Evolutionary conservation across 768 basidiomycete species (phyloP).

Genomic region (Amanita rubescens): DNA sequence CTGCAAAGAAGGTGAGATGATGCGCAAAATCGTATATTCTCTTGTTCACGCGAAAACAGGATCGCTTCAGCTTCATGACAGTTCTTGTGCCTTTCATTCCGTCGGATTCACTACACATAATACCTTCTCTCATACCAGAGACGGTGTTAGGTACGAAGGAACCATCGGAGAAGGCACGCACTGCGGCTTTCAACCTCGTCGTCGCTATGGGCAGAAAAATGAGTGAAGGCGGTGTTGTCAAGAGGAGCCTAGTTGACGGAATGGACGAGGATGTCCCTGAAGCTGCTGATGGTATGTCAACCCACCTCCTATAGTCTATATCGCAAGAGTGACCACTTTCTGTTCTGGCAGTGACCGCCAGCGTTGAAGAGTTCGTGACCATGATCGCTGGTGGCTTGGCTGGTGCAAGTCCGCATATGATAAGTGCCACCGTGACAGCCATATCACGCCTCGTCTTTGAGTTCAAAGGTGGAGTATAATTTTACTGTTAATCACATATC

Average conservation of each 20-base stretch:
- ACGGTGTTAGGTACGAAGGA: conserved; percentile 95
- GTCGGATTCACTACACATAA: conserved; percentile 65
- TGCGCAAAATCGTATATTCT: background rate
- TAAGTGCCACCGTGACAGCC: conserved; percentile 93
- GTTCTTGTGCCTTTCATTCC: conserved; percentile 64
- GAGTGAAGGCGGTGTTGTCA: conserved; percentile 78
- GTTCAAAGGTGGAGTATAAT: conserved; percentile 64
- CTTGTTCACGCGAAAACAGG: conserved; percentile 33
- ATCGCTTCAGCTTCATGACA: conserved; percentile 73
- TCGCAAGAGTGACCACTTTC: background rate
- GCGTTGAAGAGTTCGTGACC: conserved; percentile 86
- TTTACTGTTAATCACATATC: background rate
- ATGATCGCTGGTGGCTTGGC: conserved; percentile 96
- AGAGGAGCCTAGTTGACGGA: conserved; percentile 66
- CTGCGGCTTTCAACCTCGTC: conserved; percentile 84
- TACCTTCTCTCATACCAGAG: conserved; percentile 88
- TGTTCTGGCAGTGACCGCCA: conserved; percentile 46
- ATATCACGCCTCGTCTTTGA: conserved; percentile 93
- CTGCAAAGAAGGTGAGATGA: conserved; percentile 72
- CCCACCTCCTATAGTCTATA: background rate
- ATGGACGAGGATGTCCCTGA: conserved; percentile 64
- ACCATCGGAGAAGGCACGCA: conserved; percentile 86
- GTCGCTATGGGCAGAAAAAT: conserved; percentile 92
- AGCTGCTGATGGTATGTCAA: conserved; percentile 36
- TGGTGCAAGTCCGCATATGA: conserved; percentile 94